Conservation (phyloP, 148 eudicot genomes). For the Heliamphora exappendiculata region DNA sequence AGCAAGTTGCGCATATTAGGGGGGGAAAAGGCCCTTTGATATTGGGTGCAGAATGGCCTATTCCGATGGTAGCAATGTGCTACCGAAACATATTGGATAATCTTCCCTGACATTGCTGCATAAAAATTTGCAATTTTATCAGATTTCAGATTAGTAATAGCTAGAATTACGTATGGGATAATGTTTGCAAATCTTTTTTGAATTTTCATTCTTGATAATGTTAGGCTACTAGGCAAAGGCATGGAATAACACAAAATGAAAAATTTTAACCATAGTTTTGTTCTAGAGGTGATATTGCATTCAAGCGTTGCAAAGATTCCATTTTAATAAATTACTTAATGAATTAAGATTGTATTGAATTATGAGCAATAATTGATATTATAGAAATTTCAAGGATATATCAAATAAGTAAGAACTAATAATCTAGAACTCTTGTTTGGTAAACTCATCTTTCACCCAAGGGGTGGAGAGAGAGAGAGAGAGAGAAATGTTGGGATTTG, state of each 20-base stretch:
- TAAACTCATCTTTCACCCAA: not conserved
- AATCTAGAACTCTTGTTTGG: too few relatives aligned
- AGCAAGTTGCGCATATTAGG: slow-evolving; percentile 55
- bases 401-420: not conserved
- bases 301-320: not conserved
- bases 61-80: slow-evolving; percentile 66
- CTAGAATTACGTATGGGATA: not conserved
- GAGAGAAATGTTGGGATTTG: not conserved
- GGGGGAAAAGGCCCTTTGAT: slow-evolving; percentile 47
- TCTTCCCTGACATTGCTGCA: slow-evolving; percentile 90
- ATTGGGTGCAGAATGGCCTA: slow-evolving; percentile 58
- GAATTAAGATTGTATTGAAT: not conserved
- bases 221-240: not conserved
- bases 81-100: slow-evolving; percentile 70
- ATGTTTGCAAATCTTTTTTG: not conserved
- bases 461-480: not conserved
- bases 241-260: not conserved
- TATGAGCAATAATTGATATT: not conserved
- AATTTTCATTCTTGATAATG: not conserved
- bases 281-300: not conserved
- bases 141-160: slow-evolving; percentile 29
- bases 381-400: not conserved
- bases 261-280: not conserved
- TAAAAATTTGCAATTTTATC: slow-evolving; percentile 51
- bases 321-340: not conserved